phyloP scores from a whole-genome alignment of 139 green algal genomes.

The Coccomyxa sp. region DNA sequence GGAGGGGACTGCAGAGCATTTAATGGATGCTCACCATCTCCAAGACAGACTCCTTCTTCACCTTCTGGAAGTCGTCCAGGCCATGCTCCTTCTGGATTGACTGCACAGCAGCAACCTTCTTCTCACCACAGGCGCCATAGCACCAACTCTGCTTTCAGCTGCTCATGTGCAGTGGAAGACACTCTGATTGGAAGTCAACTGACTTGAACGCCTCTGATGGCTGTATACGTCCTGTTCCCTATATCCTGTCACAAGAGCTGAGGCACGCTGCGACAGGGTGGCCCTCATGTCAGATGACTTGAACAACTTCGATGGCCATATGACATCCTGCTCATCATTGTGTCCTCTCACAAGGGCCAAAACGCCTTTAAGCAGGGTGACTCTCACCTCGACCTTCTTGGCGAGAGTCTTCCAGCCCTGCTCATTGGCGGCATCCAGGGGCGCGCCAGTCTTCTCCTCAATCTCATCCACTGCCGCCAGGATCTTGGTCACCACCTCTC shows the following conservation, averaged over 20 bases:
- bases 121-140: too few relatives aligned
- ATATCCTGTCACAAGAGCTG: too few relatives aligned
- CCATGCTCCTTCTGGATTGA: constrained; percentile 35
- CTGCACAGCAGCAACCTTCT: constrained; percentile 16
- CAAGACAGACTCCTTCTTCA: constrained; percentile 38
- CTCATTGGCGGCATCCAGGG: constrained; percentile 32
- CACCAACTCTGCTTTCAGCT: too few relatives aligned
- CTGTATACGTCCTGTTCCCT: too few relatives aligned
- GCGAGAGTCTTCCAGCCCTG: constrained; percentile 33
- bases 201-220: too few relatives aligned
- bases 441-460: constrained; percentile 32
- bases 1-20: background rate
- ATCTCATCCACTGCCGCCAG: constrained; percentile 40
- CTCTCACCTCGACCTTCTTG: constrained; percentile 1
- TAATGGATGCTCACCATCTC: constrained; percentile 31
- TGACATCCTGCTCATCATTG: background rate
- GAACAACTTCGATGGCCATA: background rate
- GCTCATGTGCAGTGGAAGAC: too few relatives aligned
- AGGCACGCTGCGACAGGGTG: too few relatives aligned
- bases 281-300: background rate
- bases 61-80: constrained; percentile 31
- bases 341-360: background rate
- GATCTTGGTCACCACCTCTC: constrained; percentile 21
- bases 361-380: background rate
- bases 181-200: too few relatives aligned